phyloP scores from a whole-genome alignment of 768 basidiomycete genomes.

The Fibroporia radiculosa region DNA sequence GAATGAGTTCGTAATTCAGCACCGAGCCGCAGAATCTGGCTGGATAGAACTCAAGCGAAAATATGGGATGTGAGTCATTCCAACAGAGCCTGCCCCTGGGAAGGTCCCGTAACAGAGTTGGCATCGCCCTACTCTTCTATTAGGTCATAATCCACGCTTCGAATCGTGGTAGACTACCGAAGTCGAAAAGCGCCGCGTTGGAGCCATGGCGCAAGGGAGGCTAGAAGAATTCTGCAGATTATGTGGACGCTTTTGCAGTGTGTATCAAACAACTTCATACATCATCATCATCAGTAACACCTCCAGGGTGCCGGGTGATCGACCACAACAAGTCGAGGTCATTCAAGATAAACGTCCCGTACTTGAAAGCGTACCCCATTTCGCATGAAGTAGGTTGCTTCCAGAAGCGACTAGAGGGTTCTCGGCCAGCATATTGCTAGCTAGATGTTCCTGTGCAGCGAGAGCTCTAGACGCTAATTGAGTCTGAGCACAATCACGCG shows the following conservation, averaged over 20 bases:
- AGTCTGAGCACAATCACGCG: too few species aligned
- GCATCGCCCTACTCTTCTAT: conserved; percentile 1
- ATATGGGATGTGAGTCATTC: conserved; percentile 46
- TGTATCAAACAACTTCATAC: too few species aligned
- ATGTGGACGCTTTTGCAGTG: background rate
- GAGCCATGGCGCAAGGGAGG: background rate
- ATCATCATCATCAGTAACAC: too few species aligned
- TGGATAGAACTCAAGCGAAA: conserved; percentile 73
- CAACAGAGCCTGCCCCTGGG: background rate
- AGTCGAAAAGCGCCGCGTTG: background rate
- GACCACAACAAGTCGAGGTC: background rate
- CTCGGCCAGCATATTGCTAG: too few species aligned
- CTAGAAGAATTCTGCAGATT: background rate
- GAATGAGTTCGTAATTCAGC: conserved; percentile 60
- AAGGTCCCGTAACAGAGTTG: conserved; percentile 4
- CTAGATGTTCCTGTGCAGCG: too few species aligned
- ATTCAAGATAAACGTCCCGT: background rate
- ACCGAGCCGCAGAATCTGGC: conserved; percentile 55
- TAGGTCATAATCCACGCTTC: conserved; percentile 1
- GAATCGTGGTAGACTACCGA: background rate
- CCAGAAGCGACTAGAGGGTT: too few species aligned
- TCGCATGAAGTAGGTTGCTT: background rate
- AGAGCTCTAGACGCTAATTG: too few species aligned
- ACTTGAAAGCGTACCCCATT: background rate
- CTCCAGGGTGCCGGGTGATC: too few species aligned